phyloP scores from a whole-genome alignment of 768 basidiomycete species.

The Pleurotus eryngii region DNA sequence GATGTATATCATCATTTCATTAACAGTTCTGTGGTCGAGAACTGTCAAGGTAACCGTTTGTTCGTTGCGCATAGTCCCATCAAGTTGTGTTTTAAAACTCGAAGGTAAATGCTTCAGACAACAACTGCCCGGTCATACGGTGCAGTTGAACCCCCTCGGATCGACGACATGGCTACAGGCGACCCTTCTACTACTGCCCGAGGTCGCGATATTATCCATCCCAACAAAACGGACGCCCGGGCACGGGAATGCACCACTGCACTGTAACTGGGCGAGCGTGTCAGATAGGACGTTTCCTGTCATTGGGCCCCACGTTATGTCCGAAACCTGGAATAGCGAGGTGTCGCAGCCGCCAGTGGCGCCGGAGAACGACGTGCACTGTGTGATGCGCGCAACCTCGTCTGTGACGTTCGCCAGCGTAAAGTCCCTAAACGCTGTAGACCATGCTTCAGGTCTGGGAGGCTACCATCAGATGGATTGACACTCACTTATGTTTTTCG shows the following conservation, averaged over 20 bases:
- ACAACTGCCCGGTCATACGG: neutral
- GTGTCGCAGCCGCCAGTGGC: constrained; percentile 31
- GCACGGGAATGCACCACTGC: constrained; percentile 31
- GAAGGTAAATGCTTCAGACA: too few species aligned
- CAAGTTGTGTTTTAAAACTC: too few species aligned
- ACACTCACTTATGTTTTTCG: constrained; percentile 22
- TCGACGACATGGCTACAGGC: constrained; percentile 19
- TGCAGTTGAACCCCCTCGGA: constrained; percentile 24
- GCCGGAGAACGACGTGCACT: constrained; percentile 30
- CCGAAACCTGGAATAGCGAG: constrained; percentile 29
- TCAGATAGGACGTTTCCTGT: constrained; percentile 19
- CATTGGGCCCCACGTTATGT: constrained; percentile 28
- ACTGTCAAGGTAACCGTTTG: too few species aligned
- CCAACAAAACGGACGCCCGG: constrained; percentile 18
- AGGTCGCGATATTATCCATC: constrained; percentile 16
- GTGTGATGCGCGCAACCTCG: constrained; percentile 19
- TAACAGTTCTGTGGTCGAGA: too few species aligned
- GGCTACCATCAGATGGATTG: neutral
- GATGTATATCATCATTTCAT: too few species aligned
- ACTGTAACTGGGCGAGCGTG: constrained; percentile 24
- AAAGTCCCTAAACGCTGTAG: constrained; percentile 23
- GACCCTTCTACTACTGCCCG: constrained; percentile 12
- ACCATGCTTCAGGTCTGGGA: neutral
- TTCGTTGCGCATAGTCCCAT: too few species aligned
- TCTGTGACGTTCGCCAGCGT: constrained; percentile 18